Conservation (phyloP, 345 rosid species). For the Ceriops zippeliana region DNA sequence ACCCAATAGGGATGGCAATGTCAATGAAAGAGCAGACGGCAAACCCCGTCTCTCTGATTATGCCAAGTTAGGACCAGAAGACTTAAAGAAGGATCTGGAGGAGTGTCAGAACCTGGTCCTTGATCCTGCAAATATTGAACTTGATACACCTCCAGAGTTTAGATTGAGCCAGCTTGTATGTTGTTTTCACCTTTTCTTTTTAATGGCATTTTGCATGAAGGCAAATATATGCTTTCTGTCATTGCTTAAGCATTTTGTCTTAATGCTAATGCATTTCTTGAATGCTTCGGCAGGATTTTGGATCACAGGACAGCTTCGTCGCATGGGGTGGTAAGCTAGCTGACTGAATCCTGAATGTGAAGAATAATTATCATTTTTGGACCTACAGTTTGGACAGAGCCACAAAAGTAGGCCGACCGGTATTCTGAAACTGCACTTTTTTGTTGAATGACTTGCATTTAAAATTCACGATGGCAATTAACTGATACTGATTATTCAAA, state of each 20-base stretch:
- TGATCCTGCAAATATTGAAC: conserved; percentile 79
- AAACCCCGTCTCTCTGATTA: conserved; percentile 72
- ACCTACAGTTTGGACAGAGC: neutral
- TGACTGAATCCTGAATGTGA: conserved; percentile 22
- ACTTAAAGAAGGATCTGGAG: conserved; percentile 80
- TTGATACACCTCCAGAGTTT: conserved; percentile 90
- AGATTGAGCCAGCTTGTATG: conserved; percentile 91
- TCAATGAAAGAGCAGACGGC: conserved; percentile 30
- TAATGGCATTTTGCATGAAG: neutral
- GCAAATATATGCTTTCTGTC: neutral
- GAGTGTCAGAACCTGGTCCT: conserved; percentile 66
- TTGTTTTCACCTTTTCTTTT: neutral
- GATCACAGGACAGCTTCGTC: conserved; percentile 84
- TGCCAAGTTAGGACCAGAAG: conserved; percentile 62
- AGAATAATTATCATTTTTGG: neutral
- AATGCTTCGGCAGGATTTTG: conserved; percentile 60
- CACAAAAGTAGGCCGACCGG: neutral
- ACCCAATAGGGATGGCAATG: conserved; percentile 50
- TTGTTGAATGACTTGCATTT: conserved; percentile 4
- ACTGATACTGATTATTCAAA: neutral
- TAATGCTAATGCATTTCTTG: neutral
- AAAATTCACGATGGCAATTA: conserved; percentile 7
- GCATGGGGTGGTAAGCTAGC: conserved; percentile 70
- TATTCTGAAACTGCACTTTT: conserved; percentile 2
- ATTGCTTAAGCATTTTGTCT: neutral